Conservation (phyloP, 306 rosid genomes). For the Pyrus pyrifolia region DNA sequence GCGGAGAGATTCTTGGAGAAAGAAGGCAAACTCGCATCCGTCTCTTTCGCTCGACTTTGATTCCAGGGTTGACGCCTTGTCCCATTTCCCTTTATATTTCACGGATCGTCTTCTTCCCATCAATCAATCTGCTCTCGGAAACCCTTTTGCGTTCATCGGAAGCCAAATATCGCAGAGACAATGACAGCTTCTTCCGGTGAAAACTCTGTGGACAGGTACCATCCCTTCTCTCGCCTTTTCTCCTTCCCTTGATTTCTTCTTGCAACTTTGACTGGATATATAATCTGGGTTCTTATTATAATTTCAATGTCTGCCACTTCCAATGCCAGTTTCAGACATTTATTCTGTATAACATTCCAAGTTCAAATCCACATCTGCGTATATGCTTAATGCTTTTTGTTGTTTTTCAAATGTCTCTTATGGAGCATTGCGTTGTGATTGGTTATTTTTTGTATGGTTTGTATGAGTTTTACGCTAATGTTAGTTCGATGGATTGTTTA, state of each 20-base stretch:
- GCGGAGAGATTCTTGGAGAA: neutral
- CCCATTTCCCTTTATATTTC: neutral
- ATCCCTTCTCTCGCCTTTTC: neutral
- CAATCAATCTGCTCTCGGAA: neutral
- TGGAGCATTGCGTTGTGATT: no score
- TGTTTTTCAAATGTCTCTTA: no score
- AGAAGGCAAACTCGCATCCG: neutral
- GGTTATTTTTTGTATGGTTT: neutral
- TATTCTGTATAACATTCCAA: no score
- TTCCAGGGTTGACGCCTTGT: no score
- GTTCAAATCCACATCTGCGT: no score
- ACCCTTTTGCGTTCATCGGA: neutral
- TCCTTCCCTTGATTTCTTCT: neutral
- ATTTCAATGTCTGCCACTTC: neutral
- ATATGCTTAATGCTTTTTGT: no score
- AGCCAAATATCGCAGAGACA: neutral
- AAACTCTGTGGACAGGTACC: constrained; percentile 38
- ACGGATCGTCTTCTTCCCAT: neutral
- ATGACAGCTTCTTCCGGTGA: constrained; percentile 44
- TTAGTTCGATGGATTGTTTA: neutral
- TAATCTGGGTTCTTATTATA: neutral
- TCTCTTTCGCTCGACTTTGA: neutral
- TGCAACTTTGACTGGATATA: neutral
- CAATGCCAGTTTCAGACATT: neutral
- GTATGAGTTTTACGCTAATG: neutral